Conservation (phyloP, 768 basidiomycete species). For the Lactarius deliciosus region DNA sequence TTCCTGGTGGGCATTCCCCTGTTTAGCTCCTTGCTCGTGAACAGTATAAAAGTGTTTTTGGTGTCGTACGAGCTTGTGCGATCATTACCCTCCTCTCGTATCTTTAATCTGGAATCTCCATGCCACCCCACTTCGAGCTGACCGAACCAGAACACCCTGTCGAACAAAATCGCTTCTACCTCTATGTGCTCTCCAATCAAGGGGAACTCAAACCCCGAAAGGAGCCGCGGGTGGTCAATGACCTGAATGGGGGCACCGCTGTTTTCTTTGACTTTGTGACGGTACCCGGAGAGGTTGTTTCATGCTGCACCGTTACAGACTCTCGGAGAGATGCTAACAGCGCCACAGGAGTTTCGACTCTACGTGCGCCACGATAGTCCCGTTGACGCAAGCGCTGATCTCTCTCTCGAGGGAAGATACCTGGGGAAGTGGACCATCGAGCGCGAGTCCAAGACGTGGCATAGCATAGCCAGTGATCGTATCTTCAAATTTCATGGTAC, state of each 20-base stretch:
- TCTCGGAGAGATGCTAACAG: background rate
- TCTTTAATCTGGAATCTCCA: background rate
- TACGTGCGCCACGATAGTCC: slow-evolving; percentile 13
- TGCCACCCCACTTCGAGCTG: background rate
- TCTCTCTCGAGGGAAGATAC: background rate
- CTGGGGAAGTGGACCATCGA: slow-evolving; percentile 22
- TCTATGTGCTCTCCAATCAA: slow-evolving; percentile 8
- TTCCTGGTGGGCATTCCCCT: background rate
- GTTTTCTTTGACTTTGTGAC: slow-evolving; percentile 10
- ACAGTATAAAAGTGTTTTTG: slow-evolving; percentile 1
- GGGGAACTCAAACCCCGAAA: slow-evolving; percentile 17
- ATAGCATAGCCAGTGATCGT: slow-evolving; percentile 11
- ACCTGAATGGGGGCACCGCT: background rate
- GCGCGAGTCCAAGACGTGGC: slow-evolving; percentile 10
- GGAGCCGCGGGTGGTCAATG: background rate
- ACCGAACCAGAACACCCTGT: slow-evolving; percentile 7
- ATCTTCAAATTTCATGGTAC: slow-evolving; percentile 17
- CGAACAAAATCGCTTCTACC: slow-evolving; percentile 4
- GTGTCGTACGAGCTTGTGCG: background rate
- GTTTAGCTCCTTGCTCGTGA: slow-evolving; percentile 5
- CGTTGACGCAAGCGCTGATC: slow-evolving; percentile 10
- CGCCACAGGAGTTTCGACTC: slow-evolving; percentile 6
- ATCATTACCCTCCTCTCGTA: background rate
- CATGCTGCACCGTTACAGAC: background rate
- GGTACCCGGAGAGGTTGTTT: slow-evolving; percentile 9